A percentile compares a stretch with the other conserved stretches of the same genome.
Evolutionary conservation across 2,329 filamentous ascomycete genomes (phyloP).

Genomic region (Fusarium oxysporum): DNA sequence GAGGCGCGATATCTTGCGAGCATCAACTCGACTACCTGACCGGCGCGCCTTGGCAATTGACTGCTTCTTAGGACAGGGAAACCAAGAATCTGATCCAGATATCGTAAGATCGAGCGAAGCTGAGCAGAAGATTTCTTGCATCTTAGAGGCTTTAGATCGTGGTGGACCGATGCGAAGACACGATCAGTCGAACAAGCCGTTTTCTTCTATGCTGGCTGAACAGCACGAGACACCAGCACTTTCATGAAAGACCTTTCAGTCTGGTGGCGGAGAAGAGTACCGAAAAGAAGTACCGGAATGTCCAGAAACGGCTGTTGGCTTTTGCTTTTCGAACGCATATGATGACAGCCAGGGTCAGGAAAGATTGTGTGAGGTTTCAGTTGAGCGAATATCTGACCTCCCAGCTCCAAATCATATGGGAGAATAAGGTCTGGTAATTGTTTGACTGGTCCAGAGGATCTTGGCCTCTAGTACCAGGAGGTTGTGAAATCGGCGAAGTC

Average conservation of each 20-base stretch:
- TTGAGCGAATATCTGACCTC: neutral
- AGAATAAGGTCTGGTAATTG: neutral
- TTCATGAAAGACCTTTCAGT: neutral
- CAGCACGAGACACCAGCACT: neutral
- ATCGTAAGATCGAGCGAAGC: neutral
- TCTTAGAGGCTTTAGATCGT: neutral
- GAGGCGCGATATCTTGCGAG: neutral
- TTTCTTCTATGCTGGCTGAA: neutral
- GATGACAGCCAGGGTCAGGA: neutral
- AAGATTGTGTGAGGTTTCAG: neutral
- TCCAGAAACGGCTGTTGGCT: neutral
- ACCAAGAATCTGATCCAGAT: neutral
- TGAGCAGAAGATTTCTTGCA: neutral
- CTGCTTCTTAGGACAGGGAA: neutral
- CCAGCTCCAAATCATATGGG: neutral
- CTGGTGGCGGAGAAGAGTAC: neutral
- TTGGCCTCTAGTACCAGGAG: neutral
- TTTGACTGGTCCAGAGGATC: neutral
- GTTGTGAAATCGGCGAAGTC: neutral
- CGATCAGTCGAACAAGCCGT: neutral
- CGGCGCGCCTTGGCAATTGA: neutral
- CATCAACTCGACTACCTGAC: neutral
- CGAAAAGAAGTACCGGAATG: neutral
- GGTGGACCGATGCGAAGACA: neutral
- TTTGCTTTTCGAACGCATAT: neutral